These are phyloP conservation scores for Massarina eburnea DNA, from an alignment of 2,329 filamentous ascomycete genomes.

Conservation along the genomic window DNA sequence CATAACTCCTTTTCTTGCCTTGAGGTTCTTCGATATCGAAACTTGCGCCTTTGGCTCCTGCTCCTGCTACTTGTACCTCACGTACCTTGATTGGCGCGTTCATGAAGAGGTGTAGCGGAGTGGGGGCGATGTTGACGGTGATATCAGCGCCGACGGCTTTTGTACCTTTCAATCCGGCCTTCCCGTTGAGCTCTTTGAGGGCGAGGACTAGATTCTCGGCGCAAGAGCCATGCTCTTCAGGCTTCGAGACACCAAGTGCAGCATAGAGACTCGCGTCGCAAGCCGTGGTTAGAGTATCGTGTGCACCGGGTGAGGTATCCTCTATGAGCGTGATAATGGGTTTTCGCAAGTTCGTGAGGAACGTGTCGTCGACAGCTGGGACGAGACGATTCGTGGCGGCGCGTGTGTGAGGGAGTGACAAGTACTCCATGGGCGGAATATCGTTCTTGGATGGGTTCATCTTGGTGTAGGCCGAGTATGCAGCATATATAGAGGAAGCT, in stretches of 20 bases:
- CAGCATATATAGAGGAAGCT: conserved; percentile 51
- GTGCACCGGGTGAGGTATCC: conserved; percentile 47
- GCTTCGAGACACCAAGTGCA: conserved; percentile 46
- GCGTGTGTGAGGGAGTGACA: conserved; percentile 50
- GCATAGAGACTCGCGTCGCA: conserved; percentile 50
- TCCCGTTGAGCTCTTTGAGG: conserved; percentile 51
- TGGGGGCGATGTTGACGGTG: conserved; percentile 51
- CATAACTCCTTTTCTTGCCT: conserved; percentile 38
- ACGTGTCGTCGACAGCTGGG: conserved; percentile 45
- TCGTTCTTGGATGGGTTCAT: conserved; percentile 32
- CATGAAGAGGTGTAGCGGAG: conserved; percentile 50
- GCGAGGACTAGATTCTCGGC: conserved; percentile 54
- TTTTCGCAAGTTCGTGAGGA: conserved; percentile 50
- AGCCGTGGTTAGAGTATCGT: conserved; percentile 52
- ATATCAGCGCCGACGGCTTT: conserved; percentile 52
- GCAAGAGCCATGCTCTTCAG: conserved; percentile 51
- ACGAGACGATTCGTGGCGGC: conserved; percentile 45
- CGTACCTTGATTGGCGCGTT: conserved; percentile 29
- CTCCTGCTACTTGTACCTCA: conserved; percentile 12
- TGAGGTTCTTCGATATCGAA: conserved; percentile 34
- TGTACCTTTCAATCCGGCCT: conserved; percentile 49
- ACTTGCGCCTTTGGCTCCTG: conserved; percentile 32
- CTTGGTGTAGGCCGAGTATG: conserved; percentile 50
- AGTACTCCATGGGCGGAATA: conserved; percentile 49
- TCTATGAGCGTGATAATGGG: conserved; percentile 51